These are phyloP conservation scores for Spergularia bocconei DNA, from an alignment of 148 eudicot species.

Conservation along the genomic window DNA sequence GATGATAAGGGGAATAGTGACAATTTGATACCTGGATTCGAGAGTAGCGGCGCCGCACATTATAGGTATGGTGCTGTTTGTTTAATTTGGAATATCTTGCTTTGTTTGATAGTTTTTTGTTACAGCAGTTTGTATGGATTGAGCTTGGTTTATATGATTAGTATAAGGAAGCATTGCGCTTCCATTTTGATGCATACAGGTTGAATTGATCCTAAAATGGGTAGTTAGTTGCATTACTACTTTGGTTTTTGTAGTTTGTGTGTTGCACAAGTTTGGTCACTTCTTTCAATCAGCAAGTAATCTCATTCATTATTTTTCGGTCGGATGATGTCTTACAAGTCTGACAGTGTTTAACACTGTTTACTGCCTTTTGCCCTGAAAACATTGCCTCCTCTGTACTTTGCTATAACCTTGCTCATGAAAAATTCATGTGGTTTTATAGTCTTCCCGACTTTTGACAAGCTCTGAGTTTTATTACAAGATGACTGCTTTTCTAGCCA, in stretches of 20 bases:
- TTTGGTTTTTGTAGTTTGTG: not conserved
- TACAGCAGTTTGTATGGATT: not conserved
- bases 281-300: not conserved
- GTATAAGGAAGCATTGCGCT: not conserved
- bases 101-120: not conserved
- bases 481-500: conserved; percentile 2
- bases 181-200: not conserved
- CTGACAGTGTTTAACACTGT: not conserved
- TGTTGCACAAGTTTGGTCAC: not conserved
- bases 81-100: not conserved
- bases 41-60: conserved; percentile 27
- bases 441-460: not conserved
- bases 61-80: conserved; percentile 37
- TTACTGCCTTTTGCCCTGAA: not conserved
- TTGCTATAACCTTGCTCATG: not conserved
- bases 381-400: not conserved
- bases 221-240: not conserved
- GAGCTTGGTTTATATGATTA: not conserved
- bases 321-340: too few relatives aligned
- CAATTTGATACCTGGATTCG: conserved; percentile 66
- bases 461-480: not conserved
- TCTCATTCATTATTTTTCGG: too few relatives aligned
- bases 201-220: not conserved
- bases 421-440: not conserved
- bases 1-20: conserved; percentile 30